Conservation (phyloP, 169 alveolate genomes). For the Condylostoma magnum region DNA sequence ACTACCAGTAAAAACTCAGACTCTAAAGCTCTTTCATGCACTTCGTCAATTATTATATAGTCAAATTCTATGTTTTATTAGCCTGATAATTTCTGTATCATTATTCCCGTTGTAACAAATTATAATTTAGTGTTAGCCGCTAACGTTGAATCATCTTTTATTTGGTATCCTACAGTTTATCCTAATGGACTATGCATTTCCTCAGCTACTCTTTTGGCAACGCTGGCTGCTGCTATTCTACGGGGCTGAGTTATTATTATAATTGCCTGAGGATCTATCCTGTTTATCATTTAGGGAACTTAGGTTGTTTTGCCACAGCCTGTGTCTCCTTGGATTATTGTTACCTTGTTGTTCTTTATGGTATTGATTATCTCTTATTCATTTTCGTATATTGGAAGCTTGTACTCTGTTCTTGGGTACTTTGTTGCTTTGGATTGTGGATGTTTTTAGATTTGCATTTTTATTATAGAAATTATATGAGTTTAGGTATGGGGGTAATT, state of each 20-base stretch:
- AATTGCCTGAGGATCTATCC: constrained; percentile 66
- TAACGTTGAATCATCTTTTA: constrained; percentile 62
- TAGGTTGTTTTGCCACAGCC: constrained; percentile 99
- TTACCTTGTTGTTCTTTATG: constrained; percentile 47
- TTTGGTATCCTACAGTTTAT: constrained; percentile 90
- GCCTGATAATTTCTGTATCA: constrained; percentile 72
- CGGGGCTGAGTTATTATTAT: constrained; percentile 85
- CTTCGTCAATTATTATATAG: constrained; percentile 83
- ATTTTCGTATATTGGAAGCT: constrained; percentile 49
- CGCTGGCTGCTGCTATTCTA: constrained; percentile 98
- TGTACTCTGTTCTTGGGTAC: too few species aligned
- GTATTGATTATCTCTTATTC: constrained; percentile 43
- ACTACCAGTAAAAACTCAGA: constrained; percentile 77
- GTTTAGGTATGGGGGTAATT: too few species aligned
- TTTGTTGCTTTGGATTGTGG: too few species aligned
- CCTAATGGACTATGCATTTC: constrained; percentile 98
- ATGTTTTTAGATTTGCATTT: too few species aligned
- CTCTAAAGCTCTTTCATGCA: constrained; percentile 84
- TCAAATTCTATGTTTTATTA: constrained; percentile 49
- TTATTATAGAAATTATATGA: too few species aligned
- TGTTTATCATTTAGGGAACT: constrained; percentile 93
- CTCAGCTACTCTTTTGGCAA: constrained; percentile 97
- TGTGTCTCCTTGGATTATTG: constrained; percentile 92
- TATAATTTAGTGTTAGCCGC: constrained; percentile 49
- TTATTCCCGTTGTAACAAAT: constrained; percentile 83